A percentile compares a stretch with the other conserved stretches of the same genome.
Conservation (phyloP, 768 basidiomycete genomes). For the Agaricus blazei region DNA sequence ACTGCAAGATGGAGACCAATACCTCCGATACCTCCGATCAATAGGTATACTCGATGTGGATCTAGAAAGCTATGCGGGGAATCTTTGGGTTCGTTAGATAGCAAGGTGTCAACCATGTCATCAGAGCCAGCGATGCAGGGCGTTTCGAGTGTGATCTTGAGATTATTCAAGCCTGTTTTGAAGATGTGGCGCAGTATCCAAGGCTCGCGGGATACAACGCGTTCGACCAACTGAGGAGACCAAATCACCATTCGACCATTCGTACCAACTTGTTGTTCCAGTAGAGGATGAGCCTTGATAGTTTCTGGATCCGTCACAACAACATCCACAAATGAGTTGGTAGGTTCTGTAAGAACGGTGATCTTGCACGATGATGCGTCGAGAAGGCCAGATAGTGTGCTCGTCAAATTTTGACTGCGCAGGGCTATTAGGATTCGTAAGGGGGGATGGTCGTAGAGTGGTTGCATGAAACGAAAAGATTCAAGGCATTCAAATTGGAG, state of each 20-base stretch:
- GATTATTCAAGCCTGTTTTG: not conserved
- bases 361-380: not conserved
- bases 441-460: not conserved
- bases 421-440: not conserved
- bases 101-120: not conserved
- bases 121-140: too few species aligned
- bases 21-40: slow-evolving; percentile 35
- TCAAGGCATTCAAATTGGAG: not conserved
- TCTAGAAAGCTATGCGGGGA: slow-evolving; percentile 15
- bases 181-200: not conserved
- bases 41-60: slow-evolving; percentile 27
- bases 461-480: not conserved
- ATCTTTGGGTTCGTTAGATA: not conserved
- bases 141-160: not conserved
- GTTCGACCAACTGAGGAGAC: slow-evolving; percentile 4
- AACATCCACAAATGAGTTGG: slow-evolving; percentile 3
- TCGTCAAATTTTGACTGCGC: not conserved
- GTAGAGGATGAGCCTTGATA: not conserved
- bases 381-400: not conserved
- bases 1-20: slow-evolving; percentile 31
- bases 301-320: not conserved
- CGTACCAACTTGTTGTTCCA: slow-evolving; percentile 3
- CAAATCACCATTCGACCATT: slow-evolving; percentile 9
- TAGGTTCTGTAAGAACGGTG: not conserved
- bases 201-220: not conserved